Percentiles rank a stretch among this genome's conserved stretches.
phyloP scores from a whole-genome alignment of 2,329 filamentous ascomycete genomes.

The Colletotrichum nymphaeae region DNA sequence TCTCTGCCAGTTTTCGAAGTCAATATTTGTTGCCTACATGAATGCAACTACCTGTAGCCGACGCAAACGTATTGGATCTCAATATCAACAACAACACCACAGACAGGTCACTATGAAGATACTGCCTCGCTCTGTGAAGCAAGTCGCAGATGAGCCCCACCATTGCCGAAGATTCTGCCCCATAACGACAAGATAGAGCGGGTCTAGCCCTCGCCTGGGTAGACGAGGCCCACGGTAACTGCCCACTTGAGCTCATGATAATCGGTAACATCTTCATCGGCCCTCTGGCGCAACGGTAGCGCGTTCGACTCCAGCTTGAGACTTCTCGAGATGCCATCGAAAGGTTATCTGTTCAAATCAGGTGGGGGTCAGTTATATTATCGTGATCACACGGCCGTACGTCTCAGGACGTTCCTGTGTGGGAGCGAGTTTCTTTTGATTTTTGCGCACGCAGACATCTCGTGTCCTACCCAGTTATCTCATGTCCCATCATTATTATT shows the following conservation, averaged over 20 bases:
- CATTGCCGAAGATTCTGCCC: not conserved
- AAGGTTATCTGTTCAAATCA: constrained; percentile 30
- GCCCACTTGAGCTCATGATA: not conserved
- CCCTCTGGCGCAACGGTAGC: constrained; percentile 23
- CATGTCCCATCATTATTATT: not conserved
- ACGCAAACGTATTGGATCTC: too few relatives aligned
- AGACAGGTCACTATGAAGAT: too few relatives aligned
- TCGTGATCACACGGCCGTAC: not conserved
- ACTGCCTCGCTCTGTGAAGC: too few relatives aligned
- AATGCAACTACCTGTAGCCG: too few relatives aligned
- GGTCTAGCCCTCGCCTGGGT: not conserved
- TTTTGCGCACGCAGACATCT: not conserved
- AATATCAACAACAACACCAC: too few relatives aligned
- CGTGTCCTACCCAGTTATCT: too few relatives aligned
- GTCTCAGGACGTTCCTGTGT: not conserved
- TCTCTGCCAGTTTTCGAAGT: too few relatives aligned
- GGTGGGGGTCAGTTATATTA: not conserved
- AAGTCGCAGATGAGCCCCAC: not conserved
- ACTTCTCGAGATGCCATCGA: not conserved
- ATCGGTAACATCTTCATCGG: not conserved
- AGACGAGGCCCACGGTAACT: not conserved
- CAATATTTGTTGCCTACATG: too few relatives aligned
- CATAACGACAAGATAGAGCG: not conserved
- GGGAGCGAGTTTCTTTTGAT: not conserved
- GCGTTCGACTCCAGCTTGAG: constrained; percentile 22